These are phyloP conservation scores for Bruguiera hainesii DNA, from an alignment of 441 rosid species.

Conservation along the genomic window DNA sequence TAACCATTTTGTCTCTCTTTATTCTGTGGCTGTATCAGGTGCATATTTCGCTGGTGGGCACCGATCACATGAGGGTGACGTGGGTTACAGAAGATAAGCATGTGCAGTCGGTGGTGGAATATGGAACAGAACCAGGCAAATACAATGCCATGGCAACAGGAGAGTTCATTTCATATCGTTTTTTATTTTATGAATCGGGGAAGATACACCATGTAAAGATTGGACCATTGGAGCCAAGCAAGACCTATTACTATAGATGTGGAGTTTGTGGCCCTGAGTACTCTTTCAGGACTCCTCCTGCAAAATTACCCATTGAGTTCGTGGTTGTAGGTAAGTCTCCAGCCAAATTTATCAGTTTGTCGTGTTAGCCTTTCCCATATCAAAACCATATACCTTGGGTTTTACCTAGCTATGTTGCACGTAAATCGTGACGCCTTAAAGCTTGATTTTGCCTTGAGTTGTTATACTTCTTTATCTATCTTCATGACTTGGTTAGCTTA, in stretches of 20 bases:
- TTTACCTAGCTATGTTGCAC: too few species aligned
- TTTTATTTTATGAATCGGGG: conserved; percentile 52
- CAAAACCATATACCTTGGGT: too few species aligned
- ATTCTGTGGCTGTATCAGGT: conserved; percentile 29
- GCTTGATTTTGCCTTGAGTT: too few species aligned
- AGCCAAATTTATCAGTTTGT: not conserved
- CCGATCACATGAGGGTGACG: conserved; percentile 41
- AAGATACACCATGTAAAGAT: conserved; percentile 59
- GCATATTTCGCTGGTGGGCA: conserved; percentile 50
- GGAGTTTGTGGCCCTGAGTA: conserved; percentile 60
- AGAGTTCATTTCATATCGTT: conserved; percentile 39
- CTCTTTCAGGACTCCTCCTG: conserved; percentile 59
- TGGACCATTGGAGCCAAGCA: conserved; percentile 49
- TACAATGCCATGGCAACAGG: conserved; percentile 39
- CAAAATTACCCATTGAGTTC: conserved; percentile 48
- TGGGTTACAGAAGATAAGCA: conserved; percentile 45
- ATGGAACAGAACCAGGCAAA: conserved; percentile 39
- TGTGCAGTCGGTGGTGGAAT: conserved; percentile 41
- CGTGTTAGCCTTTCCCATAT: too few species aligned
- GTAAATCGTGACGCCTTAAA: too few species aligned
- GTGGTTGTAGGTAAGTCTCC: conserved; percentile 38
- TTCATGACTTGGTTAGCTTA: not conserved
- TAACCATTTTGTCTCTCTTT: not conserved
- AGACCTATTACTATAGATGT: conserved; percentile 49
- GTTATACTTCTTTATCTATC: not conserved